Base-by-base conservation (phyloP, 345 rosid genomes). In the Eucalyptus melliodora region DNA sequence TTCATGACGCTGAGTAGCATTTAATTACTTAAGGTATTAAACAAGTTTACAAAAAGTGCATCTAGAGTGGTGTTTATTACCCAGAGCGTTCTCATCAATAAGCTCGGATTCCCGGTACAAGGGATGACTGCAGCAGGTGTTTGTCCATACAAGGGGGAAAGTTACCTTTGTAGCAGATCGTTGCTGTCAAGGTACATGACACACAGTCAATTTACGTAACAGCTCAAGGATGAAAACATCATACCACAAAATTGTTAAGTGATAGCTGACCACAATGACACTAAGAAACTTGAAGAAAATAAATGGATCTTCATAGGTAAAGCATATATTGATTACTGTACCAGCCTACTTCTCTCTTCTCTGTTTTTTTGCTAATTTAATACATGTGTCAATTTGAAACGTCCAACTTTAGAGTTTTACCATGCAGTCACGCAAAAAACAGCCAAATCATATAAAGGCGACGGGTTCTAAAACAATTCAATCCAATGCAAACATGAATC, bases 41-140 rank as follows among this genome's bases (percentile, higher is more conserved):
- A 40, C 16, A 77, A 77, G 30, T 37, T 77, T 11, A 15, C 62
- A 85, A 26, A 44, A 21, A 69, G 26, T 37, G 60, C 21, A 44
- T 45, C 51, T 21, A 15, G 23, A 34, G 40, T 44, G 44, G 50
- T n/a, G n/a, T 49, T 56, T 44, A 34, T 88, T 94, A 97, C 99
- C 99, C 53, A 95, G 97, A 60, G 91, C 89, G 37, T 95, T 92
- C 90, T 96, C 99, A 3, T 94, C 91, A 65, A 95, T 95, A 87
- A 97, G 98, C 93, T 97, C 98, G 47, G 98, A 94, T 87, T 97
- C 98, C 89, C 98, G 97, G 93, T 94, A 94, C 82, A 98, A 93
- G 88, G 99, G 99, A 92, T 98, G 99, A 93, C 99, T 98, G 93
- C 99, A 98, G 93, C 99, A 98, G 85, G 98, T 95, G 95, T 98